Conservation (phyloP, 2,329 filamentous ascomycete species). For the Colletotrichum costaricense region DNA sequence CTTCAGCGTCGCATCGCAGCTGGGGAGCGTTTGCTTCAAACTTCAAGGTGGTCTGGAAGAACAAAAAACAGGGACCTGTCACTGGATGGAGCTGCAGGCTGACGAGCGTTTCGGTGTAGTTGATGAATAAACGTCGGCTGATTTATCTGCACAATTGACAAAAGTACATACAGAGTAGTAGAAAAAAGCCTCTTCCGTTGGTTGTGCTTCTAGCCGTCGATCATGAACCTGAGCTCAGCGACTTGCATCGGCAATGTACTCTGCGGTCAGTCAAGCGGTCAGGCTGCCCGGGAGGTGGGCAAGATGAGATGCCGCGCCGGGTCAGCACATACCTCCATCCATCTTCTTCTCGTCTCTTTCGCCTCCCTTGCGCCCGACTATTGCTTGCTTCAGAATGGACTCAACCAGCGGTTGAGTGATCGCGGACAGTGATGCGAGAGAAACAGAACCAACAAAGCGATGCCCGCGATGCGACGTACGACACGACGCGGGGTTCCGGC, state of each 20-base stretch:
- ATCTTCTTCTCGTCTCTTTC: not conserved
- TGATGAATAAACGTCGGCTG: constrained; percentile 1
- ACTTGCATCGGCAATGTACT: not conserved
- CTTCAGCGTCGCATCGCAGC: not conserved
- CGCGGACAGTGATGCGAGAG: not conserved
- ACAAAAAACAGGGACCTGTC: not conserved
- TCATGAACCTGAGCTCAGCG: constrained; percentile 1
- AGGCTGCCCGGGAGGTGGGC: not conserved
- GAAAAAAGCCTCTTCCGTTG: not conserved
- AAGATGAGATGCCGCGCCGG: constrained; percentile 32
- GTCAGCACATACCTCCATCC: constrained; percentile 25
- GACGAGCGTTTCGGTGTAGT: not conserved
- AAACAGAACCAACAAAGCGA: not conserved
- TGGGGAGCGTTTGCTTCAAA: constrained; percentile 1
- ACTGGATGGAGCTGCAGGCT: constrained; percentile 11
- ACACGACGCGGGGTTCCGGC: constrained; percentile 18
- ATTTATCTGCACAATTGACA: not conserved
- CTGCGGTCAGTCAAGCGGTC: not conserved
- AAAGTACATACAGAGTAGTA: not conserved
- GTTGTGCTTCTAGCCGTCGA: not conserved
- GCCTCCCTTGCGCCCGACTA: not conserved
- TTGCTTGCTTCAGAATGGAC: not conserved
- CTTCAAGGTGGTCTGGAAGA: not conserved
- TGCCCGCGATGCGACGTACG: not conserved
- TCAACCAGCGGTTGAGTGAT: not conserved